Base-by-base conservation (phyloP, 306 rosid genomes). In the Gastrolobium villosum region DNA sequence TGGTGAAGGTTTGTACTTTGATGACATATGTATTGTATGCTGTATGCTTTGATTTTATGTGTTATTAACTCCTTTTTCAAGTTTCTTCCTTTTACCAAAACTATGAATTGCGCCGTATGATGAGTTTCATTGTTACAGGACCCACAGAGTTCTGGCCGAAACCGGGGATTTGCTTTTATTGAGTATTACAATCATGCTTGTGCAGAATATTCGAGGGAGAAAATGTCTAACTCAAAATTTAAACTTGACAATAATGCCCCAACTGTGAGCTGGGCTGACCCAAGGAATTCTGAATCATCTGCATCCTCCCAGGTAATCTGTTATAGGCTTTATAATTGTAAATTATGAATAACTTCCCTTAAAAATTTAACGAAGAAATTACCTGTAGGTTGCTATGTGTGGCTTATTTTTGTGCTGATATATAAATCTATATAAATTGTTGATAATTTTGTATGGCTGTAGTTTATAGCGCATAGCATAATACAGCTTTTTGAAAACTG, bases 201-300 rank as follows among this genome's bases (percentile, higher is more conserved):
- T 78, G 97, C 97, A 50, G 92, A 88, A 49, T 86, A 88, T 80
- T 86, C 94, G 2, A 86, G 86, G 76, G 86, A 85, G 83, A 88
- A 85, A 55, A 92, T 92, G 97, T 86, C 91, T 5, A 68, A 71
- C 81, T 82, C 93, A n/a, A 81, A 87, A n/a, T 92, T 88, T 70
- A 88, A 87, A 83, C 93, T 92, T 5, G 90, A 82, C 49, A 68
- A 11, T 55, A 92, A 80, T 82, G 82, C 88, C 61, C 94, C 94
- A 78, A 90, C 90, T 7, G 91, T 90, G 67, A 85, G 88, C 63
- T 92, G 97, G 97, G 91, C 91, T 63, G 91, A 92, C 79, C 92
- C 92, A 55, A 89, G 74, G 78, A 89, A 86, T 86, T 40, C 86
- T 28, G 97, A 88, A 48, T 88, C 92, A 52, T 79, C 91, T 46